phyloP scores from a whole-genome alignment of 306 rosid genomes.

The Cicer bijugum region DNA sequence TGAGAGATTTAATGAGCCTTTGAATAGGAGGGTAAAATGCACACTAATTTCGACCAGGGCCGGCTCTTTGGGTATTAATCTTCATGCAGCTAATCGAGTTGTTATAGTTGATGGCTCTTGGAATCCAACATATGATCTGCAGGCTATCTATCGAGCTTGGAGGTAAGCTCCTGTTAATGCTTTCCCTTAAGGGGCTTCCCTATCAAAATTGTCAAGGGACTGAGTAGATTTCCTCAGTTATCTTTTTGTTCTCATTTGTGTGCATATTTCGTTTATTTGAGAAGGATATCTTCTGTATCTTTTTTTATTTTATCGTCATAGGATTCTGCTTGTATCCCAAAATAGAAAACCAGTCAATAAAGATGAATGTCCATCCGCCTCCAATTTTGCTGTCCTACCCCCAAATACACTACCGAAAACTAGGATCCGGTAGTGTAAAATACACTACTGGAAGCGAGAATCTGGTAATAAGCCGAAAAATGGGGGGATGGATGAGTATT shows the following conservation, averaged over 20 bases:
- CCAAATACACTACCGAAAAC: too few species aligned
- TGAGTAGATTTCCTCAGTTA: slow-evolving; percentile 11
- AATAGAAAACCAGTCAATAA: neutral
- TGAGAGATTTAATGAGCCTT: slow-evolving; percentile 86
- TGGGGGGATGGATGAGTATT: too few species aligned
- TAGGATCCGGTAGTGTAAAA: too few species aligned
- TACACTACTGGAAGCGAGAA: too few species aligned
- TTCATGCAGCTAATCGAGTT: slow-evolving; percentile 96
- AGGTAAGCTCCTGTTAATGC: slow-evolving; percentile 57
- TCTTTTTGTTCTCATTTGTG: neutral
- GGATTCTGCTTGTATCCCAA: neutral
- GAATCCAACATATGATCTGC: slow-evolving; percentile 98
- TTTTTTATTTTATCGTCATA: slow-evolving; percentile 2
- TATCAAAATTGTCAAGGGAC: neutral
- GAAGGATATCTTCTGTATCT: slow-evolving; percentile 18
- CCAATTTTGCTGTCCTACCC: too few species aligned
- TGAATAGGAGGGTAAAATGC: slow-evolving; percentile 87
- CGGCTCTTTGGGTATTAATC: slow-evolving; percentile 96
- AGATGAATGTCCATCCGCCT: too few species aligned
- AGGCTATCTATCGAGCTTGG: slow-evolving; percentile 99
- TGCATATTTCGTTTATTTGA: neutral
- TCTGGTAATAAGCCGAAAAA: too few species aligned
- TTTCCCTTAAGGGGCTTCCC: slow-evolving; percentile 1
- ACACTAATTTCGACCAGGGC: slow-evolving; percentile 90
- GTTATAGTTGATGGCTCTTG: slow-evolving; percentile 98